These are phyloP conservation scores for Reutealis trisperma DNA, from an alignment of 345 rosid genomes.

Conservation along the genomic window DNA sequence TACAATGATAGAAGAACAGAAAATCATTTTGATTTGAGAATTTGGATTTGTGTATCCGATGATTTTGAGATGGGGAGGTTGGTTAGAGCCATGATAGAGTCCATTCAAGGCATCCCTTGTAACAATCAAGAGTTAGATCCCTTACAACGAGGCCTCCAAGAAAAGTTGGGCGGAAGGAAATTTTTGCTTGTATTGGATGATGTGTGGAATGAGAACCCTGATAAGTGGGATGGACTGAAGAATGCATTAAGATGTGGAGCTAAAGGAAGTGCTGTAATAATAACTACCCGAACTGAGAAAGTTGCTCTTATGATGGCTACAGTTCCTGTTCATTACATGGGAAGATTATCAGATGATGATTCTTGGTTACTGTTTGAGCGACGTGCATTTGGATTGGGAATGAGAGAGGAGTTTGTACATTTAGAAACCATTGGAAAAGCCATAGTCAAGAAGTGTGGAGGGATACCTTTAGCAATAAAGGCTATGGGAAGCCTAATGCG, in stretches of 20 bases:
- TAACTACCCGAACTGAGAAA: not conserved
- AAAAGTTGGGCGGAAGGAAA: not conserved
- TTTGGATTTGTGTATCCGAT: slow-evolving; percentile 7
- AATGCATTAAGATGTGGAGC: not conserved
- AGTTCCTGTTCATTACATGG: not conserved
- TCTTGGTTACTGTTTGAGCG: slow-evolving; percentile 17
- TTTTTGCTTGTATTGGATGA: slow-evolving; percentile 8
- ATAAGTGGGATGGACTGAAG: not conserved
- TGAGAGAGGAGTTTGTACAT: not conserved
- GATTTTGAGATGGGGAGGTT: slow-evolving; percentile 1
- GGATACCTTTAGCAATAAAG: slow-evolving; percentile 18
- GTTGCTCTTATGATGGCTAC: slow-evolving; percentile 4
- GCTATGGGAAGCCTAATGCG: slow-evolving; percentile 19
- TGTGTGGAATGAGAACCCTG: not conserved
- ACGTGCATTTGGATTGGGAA: not conserved
- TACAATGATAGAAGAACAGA: not conserved
- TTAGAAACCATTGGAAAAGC: slow-evolving; percentile 17
- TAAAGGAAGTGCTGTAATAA: not conserved
- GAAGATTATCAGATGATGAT: slow-evolving; percentile 11
- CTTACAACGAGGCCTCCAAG: not conserved
- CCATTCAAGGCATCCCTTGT: not conserved
- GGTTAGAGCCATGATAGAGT: not conserved
- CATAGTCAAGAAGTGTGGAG: slow-evolving; percentile 18
- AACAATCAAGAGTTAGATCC: not conserved
- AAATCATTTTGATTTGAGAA: not conserved